Percentiles rank a stretch among this genome's conserved stretches.
These are phyloP conservation scores for Euphrasia arctica DNA, from an alignment of 305 asterid species.

Conservation along the genomic window DNA sequence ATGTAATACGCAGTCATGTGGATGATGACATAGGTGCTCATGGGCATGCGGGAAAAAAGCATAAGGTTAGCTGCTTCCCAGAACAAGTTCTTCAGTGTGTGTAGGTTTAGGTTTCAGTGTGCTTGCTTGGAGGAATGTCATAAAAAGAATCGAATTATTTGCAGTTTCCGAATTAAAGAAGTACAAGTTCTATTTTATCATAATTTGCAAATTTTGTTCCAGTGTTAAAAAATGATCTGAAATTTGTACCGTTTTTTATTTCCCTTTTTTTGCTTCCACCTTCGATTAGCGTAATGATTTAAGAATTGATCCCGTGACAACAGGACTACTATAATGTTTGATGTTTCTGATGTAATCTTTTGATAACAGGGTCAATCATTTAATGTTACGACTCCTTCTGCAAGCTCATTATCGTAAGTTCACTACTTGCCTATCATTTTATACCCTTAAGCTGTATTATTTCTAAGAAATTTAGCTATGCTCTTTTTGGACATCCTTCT, in stretches of 20 bases:
- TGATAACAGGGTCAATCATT: constrained; percentile 23
- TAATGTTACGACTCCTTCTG: neutral
- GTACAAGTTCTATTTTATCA: too few relatives aligned
- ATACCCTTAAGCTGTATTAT: neutral
- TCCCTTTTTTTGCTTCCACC: neutral
- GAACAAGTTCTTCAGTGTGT: neutral
- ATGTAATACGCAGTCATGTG: constrained; percentile 20
- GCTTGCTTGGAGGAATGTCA: neutral
- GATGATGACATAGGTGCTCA: constrained; percentile 23
- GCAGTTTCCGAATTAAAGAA: too few relatives aligned
- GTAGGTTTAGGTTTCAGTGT: neutral
- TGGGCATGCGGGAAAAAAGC: constrained; percentile 26
- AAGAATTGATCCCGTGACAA: too few relatives aligned
- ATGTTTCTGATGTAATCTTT: constrained; percentile 12
- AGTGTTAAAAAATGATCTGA: too few relatives aligned
- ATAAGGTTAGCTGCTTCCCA: constrained; percentile 28
- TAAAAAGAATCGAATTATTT: too few relatives aligned
- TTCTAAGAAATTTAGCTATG: neutral
- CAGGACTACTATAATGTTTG: too few relatives aligned
- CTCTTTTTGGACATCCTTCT: neutral
- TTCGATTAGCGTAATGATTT: neutral
- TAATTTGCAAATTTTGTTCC: too few relatives aligned
- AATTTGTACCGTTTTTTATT: neutral
- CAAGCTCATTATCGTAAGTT: constrained; percentile 18
- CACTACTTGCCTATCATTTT: neutral